Evolutionary conservation across 2,329 filamentous ascomycete species (phyloP).

Genomic region (Pseudogymnoascus destructans): DNA sequence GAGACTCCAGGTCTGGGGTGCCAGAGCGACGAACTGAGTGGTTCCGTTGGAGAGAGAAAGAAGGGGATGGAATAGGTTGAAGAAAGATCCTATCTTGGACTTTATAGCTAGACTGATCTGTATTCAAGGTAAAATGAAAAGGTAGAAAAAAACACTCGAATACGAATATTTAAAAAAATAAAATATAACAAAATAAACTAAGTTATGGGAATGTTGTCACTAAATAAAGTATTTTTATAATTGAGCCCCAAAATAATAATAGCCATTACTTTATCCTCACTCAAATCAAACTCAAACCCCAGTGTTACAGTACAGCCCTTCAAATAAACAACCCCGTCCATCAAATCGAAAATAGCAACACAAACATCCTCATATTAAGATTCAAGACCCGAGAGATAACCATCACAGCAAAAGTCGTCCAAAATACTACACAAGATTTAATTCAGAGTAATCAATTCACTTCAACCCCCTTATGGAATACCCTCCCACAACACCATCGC

Average conservation of each 20-base stretch:
- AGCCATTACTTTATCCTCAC: not conserved
- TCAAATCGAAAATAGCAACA: not conserved
- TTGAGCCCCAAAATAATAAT: not conserved
- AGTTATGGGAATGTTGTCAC: not conserved
- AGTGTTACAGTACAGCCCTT: not conserved
- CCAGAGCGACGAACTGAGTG: not conserved
- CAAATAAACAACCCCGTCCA: not conserved
- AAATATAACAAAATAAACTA: not conserved
- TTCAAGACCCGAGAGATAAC: not conserved
- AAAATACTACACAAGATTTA: not conserved
- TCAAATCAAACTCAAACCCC: not conserved
- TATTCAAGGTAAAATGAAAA: too few relatives aligned
- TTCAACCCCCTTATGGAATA: not conserved
- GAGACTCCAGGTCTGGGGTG: slow-evolving; percentile 50
- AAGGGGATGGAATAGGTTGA: not conserved
- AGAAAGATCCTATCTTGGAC: not conserved
- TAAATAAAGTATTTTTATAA: not conserved
- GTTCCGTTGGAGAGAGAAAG: not conserved
- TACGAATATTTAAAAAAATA: not conserved
- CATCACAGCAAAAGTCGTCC: not conserved
- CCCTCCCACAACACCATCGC: not conserved
- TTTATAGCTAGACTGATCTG: not conserved
- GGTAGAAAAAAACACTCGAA: not conserved
- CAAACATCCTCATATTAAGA: too few relatives aligned
- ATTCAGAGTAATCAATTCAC: not conserved